These are phyloP conservation scores for Monosiga brevicollis DNA, from an alignment of 78 protist genomes.

Conservation along the genomic window DNA sequence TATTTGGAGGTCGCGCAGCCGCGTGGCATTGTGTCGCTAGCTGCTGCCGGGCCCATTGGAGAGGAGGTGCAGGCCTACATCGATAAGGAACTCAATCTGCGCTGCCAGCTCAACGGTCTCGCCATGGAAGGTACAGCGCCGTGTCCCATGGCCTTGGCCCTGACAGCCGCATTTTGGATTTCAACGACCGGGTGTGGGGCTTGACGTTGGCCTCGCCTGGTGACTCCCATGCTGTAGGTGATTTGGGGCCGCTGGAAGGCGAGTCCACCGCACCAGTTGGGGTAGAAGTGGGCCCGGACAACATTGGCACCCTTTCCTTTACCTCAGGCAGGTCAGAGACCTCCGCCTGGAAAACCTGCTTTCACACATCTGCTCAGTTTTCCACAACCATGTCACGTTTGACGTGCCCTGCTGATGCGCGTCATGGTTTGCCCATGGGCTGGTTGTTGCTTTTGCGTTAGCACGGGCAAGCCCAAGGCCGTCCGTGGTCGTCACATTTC, in stretches of 20 bases:
- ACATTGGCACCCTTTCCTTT: slow-evolving; percentile 47
- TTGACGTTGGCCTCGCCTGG: too few relatives aligned
- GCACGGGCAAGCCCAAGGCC: slow-evolving; percentile 9
- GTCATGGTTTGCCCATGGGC: slow-evolving; percentile 6
- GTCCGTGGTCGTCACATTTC: slow-evolving; percentile 58
- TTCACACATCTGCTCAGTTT: neutral
- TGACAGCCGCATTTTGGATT: too few relatives aligned
- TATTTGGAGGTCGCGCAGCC: slow-evolving; percentile 19
- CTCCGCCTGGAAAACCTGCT: slow-evolving; percentile 35
- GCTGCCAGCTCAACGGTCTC: neutral
- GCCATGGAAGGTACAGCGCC: too few relatives aligned
- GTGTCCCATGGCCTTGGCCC: too few relatives aligned
- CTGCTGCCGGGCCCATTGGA: slow-evolving; percentile 6
- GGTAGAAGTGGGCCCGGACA: slow-evolving; percentile 11
- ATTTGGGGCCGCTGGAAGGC: too few relatives aligned
- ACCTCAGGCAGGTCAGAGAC: slow-evolving; percentile 29
- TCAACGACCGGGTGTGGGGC: too few relatives aligned
- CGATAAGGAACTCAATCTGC: neutral
- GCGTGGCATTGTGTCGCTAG: slow-evolving; percentile 1
- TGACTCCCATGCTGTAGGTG: too few relatives aligned
- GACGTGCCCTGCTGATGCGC: neutral
- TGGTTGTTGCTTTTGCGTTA: too few relatives aligned
- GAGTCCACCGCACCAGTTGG: too few relatives aligned
- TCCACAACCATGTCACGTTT: neutral
- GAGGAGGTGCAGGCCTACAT: slow-evolving; percentile 24